Evolutionary conservation across 768 basidiomycete genomes (phyloP).

Genomic region (Suillus plorans): DNA sequence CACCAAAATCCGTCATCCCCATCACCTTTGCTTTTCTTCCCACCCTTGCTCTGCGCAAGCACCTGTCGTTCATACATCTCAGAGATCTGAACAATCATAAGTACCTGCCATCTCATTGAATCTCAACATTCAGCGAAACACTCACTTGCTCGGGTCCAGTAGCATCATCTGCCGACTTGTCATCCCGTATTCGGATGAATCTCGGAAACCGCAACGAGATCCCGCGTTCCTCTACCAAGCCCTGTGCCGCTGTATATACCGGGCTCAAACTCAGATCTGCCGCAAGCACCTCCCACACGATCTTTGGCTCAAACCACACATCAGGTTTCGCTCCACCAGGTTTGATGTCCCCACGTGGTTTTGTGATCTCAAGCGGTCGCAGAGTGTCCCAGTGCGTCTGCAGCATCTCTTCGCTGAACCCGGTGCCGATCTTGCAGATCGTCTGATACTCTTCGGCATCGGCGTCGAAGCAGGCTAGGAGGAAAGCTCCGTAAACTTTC

Average conservation of each 20-base stretch:
- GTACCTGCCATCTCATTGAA: neutral
- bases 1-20: constrained; percentile 81
- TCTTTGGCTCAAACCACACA: constrained; percentile 95
- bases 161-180: constrained; percentile 90
- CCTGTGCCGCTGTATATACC: constrained; percentile 92
- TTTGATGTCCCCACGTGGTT: constrained; percentile 80
- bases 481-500: constrained; percentile 95
- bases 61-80: constrained; percentile 94
- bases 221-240: constrained; percentile 85
- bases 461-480: constrained; percentile 94
- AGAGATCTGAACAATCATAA: constrained; percentile 55
- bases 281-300: constrained; percentile 98
- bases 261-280: constrained; percentile 97
- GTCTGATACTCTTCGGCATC: constrained; percentile 95
- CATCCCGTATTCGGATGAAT: constrained; percentile 89
- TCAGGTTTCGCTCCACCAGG: constrained; percentile 94
- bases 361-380: constrained; percentile 70
- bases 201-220: constrained; percentile 96
- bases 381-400: constrained; percentile 79
- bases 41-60: constrained; percentile 70
- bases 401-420: constrained; percentile 91
- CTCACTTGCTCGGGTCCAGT: constrained; percentile 90
- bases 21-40: constrained; percentile 63
- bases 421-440: constrained; percentile 98
- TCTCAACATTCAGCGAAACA: neutral